phyloP scores from a whole-genome alignment of 257 asterid species.

The Jacaranda copaia region DNA sequence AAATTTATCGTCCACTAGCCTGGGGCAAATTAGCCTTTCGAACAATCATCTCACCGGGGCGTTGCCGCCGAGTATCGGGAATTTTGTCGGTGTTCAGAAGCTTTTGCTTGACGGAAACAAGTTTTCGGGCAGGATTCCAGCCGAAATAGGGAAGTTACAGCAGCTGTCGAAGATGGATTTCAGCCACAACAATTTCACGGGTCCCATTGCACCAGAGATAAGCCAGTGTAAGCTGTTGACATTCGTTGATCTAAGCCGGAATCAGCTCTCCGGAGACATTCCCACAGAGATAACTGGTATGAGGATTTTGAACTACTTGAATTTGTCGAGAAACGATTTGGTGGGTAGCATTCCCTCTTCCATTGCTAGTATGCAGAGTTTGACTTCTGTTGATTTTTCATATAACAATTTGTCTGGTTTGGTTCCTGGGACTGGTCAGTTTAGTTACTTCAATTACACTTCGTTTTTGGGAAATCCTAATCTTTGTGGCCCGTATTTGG shows the following conservation, averaged over 20 bases:
- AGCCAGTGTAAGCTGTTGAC: slow-evolving; percentile 84
- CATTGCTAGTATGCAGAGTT: slow-evolving; percentile 83
- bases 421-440: slow-evolving; percentile 92
- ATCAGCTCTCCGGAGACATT: slow-evolving; percentile 81
- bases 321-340: slow-evolving; percentile 78
- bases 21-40: slow-evolving; percentile 90
- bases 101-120: slow-evolving; percentile 91
- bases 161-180: slow-evolving; percentile 93
- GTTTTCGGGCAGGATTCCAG: slow-evolving; percentile 79
- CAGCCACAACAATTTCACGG: slow-evolving; percentile 77
- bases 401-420: slow-evolving; percentile 89
- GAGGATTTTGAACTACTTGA: slow-evolving; percentile 87
- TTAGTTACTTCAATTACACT: slow-evolving; percentile 85
- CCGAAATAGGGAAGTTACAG: slow-evolving; percentile 84
- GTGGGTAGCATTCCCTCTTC: slow-evolving; percentile 81
- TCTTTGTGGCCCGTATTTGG: slow-evolving; percentile 92
- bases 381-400: slow-evolving; percentile 95
- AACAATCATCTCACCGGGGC: slow-evolving; percentile 79
- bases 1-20: slow-evolving; percentile 43
- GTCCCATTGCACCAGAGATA: slow-evolving; percentile 74
- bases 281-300: slow-evolving; percentile 83
- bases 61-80: slow-evolving; percentile 84
- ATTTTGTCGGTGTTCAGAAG: slow-evolving; percentile 85
- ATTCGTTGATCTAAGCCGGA: slow-evolving; percentile 88
- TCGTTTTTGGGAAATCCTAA: slow-evolving; percentile 84